These are phyloP conservation scores for Adansonia gregorii DNA, from an alignment of 441 rosid species.

Conservation along the genomic window DNA sequence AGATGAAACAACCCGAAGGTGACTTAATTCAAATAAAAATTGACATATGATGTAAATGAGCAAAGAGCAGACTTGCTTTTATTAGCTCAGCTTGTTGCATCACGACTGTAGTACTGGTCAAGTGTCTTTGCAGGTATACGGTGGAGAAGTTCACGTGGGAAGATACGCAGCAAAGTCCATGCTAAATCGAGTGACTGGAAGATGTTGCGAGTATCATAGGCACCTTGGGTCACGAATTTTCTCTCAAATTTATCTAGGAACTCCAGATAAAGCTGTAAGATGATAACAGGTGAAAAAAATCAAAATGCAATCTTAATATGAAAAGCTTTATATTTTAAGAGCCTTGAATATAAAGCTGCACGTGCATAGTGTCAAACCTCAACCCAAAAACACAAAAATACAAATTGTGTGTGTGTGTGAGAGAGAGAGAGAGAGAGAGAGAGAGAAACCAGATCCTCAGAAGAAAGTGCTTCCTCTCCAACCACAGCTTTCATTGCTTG, in stretches of 20 bases:
- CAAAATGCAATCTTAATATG: neutral
- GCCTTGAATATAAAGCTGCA: neutral
- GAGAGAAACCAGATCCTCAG: slow-evolving; percentile 83
- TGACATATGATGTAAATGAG: neutral
- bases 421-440: slow-evolving; percentile 28
- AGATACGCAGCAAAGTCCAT: slow-evolving; percentile 97
- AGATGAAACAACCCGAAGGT: neutral
- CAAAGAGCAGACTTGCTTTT: slow-evolving; percentile 24
- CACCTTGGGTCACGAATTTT: slow-evolving; percentile 94
- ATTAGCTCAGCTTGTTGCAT: slow-evolving; percentile 42
- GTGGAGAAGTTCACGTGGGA: slow-evolving; percentile 98
- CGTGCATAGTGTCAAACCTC: neutral
- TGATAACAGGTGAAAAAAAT: slow-evolving; percentile 23
- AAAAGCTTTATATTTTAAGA: neutral
- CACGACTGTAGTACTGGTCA: slow-evolving; percentile 87
- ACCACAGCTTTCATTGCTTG: slow-evolving; percentile 99
- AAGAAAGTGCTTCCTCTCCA: slow-evolving; percentile 99
- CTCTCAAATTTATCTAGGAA: slow-evolving; percentile 97
- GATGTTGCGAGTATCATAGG: slow-evolving; percentile 95
- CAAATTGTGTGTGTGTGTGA: too few relatives aligned
- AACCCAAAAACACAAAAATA: neutral
- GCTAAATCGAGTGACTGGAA: slow-evolving; percentile 97
- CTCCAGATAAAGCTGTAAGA: slow-evolving; percentile 46
- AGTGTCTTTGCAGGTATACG: slow-evolving; percentile 98
- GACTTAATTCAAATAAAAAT: neutral